Evolutionary conservation across 139 green algal species (phyloP).

Genomic region (Chara braunii): DNA sequence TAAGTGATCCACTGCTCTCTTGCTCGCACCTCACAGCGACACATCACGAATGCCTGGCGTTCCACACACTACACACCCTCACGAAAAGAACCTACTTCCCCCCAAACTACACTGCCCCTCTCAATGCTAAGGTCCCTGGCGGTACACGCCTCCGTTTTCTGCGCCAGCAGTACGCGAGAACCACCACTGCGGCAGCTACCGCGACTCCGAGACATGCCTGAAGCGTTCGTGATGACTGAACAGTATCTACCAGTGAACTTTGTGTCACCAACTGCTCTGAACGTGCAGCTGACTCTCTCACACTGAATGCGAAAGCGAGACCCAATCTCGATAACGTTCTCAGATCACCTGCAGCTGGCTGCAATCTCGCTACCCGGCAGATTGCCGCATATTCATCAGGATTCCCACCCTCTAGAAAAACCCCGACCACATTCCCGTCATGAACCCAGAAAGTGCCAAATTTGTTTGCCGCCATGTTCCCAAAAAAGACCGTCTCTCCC

Average conservation of each 20-base stretch:
- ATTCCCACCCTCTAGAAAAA: slow-evolving; percentile 38
- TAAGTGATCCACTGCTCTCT: too few species aligned
- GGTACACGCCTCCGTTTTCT: slow-evolving; percentile 9
- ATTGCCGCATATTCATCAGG: slow-evolving; percentile 36
- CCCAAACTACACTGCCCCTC: too few species aligned
- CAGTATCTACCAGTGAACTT: background rate
- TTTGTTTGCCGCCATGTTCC: slow-evolving; percentile 41
- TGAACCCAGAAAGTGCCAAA: slow-evolving; percentile 44
- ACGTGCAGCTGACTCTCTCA: background rate
- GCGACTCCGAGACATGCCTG: slow-evolving; percentile 8
- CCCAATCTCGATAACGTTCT: background rate
- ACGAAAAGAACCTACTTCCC: too few species aligned
- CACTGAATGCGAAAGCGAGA: slow-evolving; percentile 13
- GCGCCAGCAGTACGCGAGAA: slow-evolving; percentile 12
- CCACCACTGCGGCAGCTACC: background rate
- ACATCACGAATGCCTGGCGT: too few species aligned
- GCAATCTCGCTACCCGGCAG: slow-evolving; percentile 3
- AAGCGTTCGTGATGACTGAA: background rate
- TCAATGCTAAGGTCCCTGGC: too few species aligned
- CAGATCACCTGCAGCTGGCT: background rate
- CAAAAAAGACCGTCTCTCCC: slow-evolving; percentile 35
- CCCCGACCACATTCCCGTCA: slow-evolving; percentile 25
- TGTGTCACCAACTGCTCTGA: background rate
- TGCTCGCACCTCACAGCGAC: too few species aligned
- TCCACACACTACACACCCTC: too few species aligned